A percentile compares a stretch with the other conserved stretches of the same genome.
These are phyloP conservation scores for Casuarina cunninghamiana DNA, from an alignment of 306 rosid species.

Conservation along the genomic window DNA sequence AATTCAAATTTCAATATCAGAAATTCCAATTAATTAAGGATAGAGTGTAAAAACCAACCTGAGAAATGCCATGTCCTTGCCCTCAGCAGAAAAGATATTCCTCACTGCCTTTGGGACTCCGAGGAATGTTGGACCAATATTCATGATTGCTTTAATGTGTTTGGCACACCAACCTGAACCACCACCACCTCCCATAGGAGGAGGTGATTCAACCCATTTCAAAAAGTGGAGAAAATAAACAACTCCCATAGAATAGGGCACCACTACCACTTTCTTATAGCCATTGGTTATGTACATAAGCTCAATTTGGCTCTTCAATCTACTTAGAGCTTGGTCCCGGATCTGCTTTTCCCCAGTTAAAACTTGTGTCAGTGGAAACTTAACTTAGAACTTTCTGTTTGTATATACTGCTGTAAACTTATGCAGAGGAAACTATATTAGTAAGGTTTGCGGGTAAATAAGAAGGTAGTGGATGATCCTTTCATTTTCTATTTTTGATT, in stretches of 20 bases:
- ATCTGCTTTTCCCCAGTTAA: conserved; percentile 49
- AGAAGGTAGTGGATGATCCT: background rate
- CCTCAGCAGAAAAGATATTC: conserved; percentile 62
- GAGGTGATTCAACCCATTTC: conserved; percentile 84
- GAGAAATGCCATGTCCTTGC: conserved; percentile 44
- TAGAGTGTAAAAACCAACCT: conserved; percentile 50
- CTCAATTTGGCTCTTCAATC: conserved; percentile 83
- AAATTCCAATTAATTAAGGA: conserved; percentile 22
- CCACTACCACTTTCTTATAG: conserved; percentile 74
- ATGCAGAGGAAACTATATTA: background rate
- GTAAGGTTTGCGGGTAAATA: background rate
- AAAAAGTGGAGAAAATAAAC: conserved; percentile 79
- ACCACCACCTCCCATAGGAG: conserved; percentile 75
- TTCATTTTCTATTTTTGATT: background rate
- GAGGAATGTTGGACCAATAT: conserved; percentile 68
- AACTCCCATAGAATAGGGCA: conserved; percentile 82
- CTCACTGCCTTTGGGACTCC: conserved; percentile 74
- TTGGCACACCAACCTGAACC: conserved; percentile 76
- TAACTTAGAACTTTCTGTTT: background rate
- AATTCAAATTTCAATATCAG: conserved; percentile 14
- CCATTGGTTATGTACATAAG: conserved; percentile 64
- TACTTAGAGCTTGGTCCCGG: conserved; percentile 70
- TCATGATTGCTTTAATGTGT: conserved; percentile 81
- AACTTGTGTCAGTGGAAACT: conserved; percentile 37
- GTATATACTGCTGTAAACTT: background rate